phyloP scores from a whole-genome alignment of 2,329 filamentous ascomycete species.

The Phialophora verrucosa region DNA sequence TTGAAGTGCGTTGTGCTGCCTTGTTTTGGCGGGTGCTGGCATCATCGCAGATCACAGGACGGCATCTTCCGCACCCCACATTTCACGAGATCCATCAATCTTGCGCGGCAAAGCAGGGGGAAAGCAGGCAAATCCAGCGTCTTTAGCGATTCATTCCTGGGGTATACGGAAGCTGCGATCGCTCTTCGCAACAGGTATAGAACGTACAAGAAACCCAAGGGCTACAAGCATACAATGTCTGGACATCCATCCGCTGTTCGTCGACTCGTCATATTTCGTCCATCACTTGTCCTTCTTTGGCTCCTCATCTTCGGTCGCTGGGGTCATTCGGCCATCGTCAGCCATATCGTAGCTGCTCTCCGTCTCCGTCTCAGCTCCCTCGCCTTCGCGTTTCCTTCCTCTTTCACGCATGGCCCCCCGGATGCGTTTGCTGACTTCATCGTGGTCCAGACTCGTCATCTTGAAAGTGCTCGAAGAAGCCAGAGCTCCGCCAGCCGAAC shows the following conservation, averaged over 20 bases:
- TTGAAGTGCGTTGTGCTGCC: constrained; percentile 1
- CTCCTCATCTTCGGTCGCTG: constrained; percentile 39
- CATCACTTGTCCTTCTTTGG: constrained; percentile 37
- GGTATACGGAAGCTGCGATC: no score
- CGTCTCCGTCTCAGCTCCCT: constrained; percentile 35
- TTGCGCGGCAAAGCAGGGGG: neutral
- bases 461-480: constrained; percentile 67
- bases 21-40: constrained; percentile 1
- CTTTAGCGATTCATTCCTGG: neutral
- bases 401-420: constrained; percentile 81
- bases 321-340: constrained; percentile 34
- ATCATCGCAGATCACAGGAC: neutral
- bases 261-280: neutral
- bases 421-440: constrained; percentile 84
- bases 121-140: neutral
- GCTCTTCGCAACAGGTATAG: neutral
- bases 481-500: constrained; percentile 69
- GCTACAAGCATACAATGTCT: neutral
- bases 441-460: constrained; percentile 71
- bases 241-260: neutral
- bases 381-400: constrained; percentile 59
- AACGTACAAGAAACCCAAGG: neutral
- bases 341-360: constrained; percentile 41
- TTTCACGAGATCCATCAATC: neutral
- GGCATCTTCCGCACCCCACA: neutral